Base-by-base conservation (phyloP, 352 stramenopile species). In the Pseudoperonospora humuli region DNA sequence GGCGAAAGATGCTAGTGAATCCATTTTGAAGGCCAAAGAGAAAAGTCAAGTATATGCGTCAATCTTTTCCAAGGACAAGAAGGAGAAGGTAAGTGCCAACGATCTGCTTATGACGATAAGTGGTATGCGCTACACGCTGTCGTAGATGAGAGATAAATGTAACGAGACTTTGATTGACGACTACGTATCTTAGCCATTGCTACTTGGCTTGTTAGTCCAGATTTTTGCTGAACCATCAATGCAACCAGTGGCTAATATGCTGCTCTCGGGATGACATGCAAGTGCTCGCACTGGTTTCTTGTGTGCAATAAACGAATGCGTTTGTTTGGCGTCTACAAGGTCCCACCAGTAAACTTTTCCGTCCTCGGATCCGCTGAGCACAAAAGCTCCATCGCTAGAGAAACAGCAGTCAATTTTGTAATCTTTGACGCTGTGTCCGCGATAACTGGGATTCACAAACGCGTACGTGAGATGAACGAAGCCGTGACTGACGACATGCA, bases 81-180 rank as follows among this genome's bases (percentile, higher is more conserved):
- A 66, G 11, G 64, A 78, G 24, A 86, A 89, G 48, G 60, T 64
- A 38, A 86, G 56, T 50, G 75, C 80, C 17, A 90, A 87, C 29
- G 82, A 92, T 29, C 36, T 93, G 29, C 72, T 93, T 43, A 93
- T 93, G 82, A 84, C 82, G 5, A 53, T 92, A 25, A 77, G 71
- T 28, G 79, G 79, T 25, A 73, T 92, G 72, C 70, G 82, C 17
- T 92, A 92, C 45, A 92, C 75, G 26, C 51, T 93, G 14, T 88
- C 75, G 2, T 93, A 87, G 48, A 29, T 14, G 10, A 25, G 25
- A 39, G 2, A 33, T 17, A 18, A 39, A 32, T 14, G 18, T 31
- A 44, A 20, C 27, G 28, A 32, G 18, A 44, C 19, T 33, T 19
- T 19, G 34, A 34, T n/a, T 33, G 17, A 13, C 45, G 8, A 11